Base-by-base conservation (phyloP, 352 stramenopile species). In the Blastocystis sp. region DNA sequence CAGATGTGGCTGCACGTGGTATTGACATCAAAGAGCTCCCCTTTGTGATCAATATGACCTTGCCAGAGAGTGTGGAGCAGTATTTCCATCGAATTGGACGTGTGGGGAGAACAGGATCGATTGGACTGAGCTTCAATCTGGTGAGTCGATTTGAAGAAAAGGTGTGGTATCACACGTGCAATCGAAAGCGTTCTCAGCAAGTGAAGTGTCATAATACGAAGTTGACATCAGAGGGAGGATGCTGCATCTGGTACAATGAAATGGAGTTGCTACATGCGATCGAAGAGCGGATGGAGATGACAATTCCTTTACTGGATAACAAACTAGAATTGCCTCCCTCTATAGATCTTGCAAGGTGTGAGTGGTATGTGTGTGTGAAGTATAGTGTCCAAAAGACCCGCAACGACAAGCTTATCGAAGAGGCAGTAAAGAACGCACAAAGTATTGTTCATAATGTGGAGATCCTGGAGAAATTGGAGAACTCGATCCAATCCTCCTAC, bases 1-100 rank as follows among this genome's bases (percentile, higher is more conserved):
- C 94, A 41, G 94, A 96, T 88, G 92, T 96, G 3, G 93, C 94
- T 0, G 92, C 92, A 61, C 87, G 94, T 66, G 94, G 94, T 26
- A 92, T 96, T 73, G 94, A 97, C 89, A 92, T 97, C 54, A 70
- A 80, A 61, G 80, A 73, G 13, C 66, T 94, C 7, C 90, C 92
- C 13, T 94, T 92, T 87, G 92, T 94, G 18, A 90, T 94, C 20
- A 94, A 94, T 90, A 91, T 94, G 76, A 94, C 92, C 15, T 89
- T 94, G 59, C 93, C 93, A 0, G 92, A 94, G 41, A 77, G 87
- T 34, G 26, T 87, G 18, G 92, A 94, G 54, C 90, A 92, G 47
- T 94, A 94, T 88, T 91, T 94, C 66, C 93, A 94, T 62, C 66
- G 93, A 11, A 87, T 94, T 47, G 93, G 93, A 34, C 89, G 93